Conservation (phyloP, 176 grass and related monocot species). For the Paspalum notatum region DNA sequence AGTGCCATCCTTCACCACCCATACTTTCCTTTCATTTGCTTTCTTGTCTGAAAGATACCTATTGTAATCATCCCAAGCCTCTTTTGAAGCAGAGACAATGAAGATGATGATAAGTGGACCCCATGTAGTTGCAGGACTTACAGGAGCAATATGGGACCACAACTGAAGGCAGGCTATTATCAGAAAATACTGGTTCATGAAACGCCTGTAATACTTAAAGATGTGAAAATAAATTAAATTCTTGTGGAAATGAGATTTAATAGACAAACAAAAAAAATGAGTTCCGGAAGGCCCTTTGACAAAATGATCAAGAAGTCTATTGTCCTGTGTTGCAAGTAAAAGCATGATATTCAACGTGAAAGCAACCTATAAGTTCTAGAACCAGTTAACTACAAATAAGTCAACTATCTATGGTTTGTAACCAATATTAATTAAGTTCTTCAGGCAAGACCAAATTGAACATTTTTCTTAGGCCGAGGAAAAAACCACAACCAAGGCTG, state of each 20-base stretch:
- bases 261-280: constrained; percentile 18
- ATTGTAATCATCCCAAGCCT: constrained; percentile 98
- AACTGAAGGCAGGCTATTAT: constrained; percentile 92
- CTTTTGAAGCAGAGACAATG: constrained; percentile 91
- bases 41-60: constrained; percentile 94
- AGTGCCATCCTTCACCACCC: constrained; percentile 67
- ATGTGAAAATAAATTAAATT: constrained; percentile 18
- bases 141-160: constrained; percentile 84
- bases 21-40: constrained; percentile 86
- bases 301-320: constrained; percentile 26
- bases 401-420: neutral
- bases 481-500: neutral
- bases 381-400: neutral
- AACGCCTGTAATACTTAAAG: constrained; percentile 70
- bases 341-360: constrained; percentile 12
- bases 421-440: neutral
- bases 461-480: neutral
- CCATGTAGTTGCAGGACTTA: constrained; percentile 90
- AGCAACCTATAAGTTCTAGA: neutral
- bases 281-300: constrained; percentile 3
- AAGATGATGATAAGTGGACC: constrained; percentile 91
- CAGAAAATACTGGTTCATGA: constrained; percentile 97
- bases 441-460: neutral
- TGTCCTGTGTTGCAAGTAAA: neutral
- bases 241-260: neutral